phyloP scores from a whole-genome alignment of 2,329 filamentous ascomycete genomes.

The Nannizzia gypsea region DNA sequence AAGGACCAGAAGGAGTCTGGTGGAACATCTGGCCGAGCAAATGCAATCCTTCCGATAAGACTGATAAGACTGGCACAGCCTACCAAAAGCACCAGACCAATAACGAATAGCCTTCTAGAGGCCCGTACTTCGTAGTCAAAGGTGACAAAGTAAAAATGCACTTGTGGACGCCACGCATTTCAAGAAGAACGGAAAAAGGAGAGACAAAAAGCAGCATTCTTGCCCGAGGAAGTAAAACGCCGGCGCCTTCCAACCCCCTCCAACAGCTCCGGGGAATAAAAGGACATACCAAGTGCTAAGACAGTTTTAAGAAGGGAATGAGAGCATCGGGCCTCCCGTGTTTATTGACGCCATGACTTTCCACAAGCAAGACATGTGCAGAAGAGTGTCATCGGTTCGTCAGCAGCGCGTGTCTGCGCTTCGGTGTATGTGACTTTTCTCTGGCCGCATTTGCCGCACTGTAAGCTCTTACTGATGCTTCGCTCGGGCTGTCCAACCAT shows the following conservation, averaged over 20 bases:
- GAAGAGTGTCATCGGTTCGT: conserved; percentile 60
- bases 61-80: not conserved
- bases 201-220: not conserved
- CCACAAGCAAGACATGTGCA: conserved; percentile 39
- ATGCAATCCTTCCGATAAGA: not conserved
- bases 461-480: conserved; percentile 74
- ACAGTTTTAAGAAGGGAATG: conserved; percentile 8
- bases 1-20: not conserved
- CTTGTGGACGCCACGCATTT: not conserved
- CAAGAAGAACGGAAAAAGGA: not conserved
- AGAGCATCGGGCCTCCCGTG: conserved; percentile 2
- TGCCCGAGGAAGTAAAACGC: conserved; percentile 7
- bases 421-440: conserved; percentile 93
- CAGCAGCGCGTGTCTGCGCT: conserved; percentile 86
- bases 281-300: conserved; percentile 5
- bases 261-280: conserved; percentile 6
- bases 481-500: conserved; percentile 89
- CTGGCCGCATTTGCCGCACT: conserved; percentile 84
- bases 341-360: conserved; percentile 37
- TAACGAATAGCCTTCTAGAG: not conserved
- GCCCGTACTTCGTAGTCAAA: not conserved
- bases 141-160: not conserved
- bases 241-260: not conserved
- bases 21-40: not conserved
- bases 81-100: not conserved